phyloP scores from a whole-genome alignment of 2,329 filamentous ascomycete species.

The Phaeosphaeria sp. region DNA sequence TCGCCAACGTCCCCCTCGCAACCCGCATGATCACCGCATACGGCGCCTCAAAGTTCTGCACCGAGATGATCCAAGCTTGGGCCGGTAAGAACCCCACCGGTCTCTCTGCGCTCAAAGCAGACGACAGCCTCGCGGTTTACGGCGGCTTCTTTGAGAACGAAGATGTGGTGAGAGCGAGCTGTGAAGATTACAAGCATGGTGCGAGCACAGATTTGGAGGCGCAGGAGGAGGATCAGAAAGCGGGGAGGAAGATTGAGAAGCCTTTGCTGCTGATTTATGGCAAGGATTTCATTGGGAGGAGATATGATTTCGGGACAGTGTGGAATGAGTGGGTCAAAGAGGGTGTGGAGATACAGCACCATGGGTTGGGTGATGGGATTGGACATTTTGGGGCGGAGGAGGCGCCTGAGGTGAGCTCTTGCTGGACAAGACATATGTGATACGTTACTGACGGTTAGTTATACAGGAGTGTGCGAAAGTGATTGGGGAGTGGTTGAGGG shows the following conservation, averaged over 20 bases:
- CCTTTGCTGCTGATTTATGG: conserved; percentile 62
- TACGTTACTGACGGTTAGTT: too few species aligned
- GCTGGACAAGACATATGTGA: too few species aligned
- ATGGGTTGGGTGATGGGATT: conserved; percentile 55
- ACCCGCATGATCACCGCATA: conserved; percentile 58
- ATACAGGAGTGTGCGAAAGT: conserved; percentile 53
- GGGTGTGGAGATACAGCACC: conserved; percentile 57
- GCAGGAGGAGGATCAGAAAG: conserved; percentile 54
- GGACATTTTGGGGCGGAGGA: conserved; percentile 67
- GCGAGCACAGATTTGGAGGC: conserved; percentile 62
- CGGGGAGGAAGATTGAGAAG: conserved; percentile 53
- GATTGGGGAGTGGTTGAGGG: conserved; percentile 42
- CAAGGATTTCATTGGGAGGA: conserved; percentile 56
- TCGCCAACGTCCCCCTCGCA: conserved; percentile 61
- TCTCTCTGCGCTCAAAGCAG: conserved; percentile 16
- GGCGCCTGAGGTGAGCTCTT: too few species aligned
- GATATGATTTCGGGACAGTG: conserved; percentile 58
- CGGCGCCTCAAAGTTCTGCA: conserved; percentile 52
- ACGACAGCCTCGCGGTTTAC: conserved; percentile 52
- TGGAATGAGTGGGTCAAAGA: conserved; percentile 58
- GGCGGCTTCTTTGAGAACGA: conserved; percentile 51
- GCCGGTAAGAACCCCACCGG: conserved; percentile 27
- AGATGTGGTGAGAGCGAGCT: conserved; percentile 57
- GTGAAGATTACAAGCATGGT: conserved; percentile 64
- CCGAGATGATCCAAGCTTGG: conserved; percentile 48